Base-by-base conservation (phyloP, 345 rosid genomes). In the Carallia pectinifolia region DNA sequence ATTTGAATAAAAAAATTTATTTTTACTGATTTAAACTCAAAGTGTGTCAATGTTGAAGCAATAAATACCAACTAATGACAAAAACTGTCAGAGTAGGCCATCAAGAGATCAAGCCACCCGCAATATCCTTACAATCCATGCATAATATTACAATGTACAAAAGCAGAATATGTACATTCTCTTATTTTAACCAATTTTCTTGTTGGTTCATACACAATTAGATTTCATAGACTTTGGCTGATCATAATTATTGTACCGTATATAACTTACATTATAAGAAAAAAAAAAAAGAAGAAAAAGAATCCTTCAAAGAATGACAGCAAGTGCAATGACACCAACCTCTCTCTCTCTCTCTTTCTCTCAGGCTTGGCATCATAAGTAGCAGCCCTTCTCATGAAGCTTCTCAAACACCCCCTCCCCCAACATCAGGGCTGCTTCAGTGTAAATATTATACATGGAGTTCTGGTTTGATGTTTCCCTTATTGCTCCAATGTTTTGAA, bases 311-410 rank as follows among this genome's bases (percentile, higher is more conserved):
- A 56, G 2, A 34, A 4, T 55, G 62, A 8, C 39, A 54, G 29
- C 5, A 71, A 54, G 73, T 77, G 78, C 77, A 80, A 68, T 80
- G 34, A 33, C 68, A 65, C 70, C 62, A 70, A 23, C 5, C 31
- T n/a, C 8, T n/a, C 58, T 23, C 13, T 23, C 13, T 7, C 23
- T 55, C 27, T 19, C 13, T 23, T 16, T 23, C 23, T 23, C 23
- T 23, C 23, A 36, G 13, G 58, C 40, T 18, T 7, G 70, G 44
- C 44, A 23, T 48, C 68, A 31, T 23, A 40, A 61, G 53, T 19
- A 16, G 65, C 66, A 44, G 50, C 50, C 50, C 56, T 53, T 62
- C 10, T 34, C 6, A 48, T 29, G 15, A 38, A 15, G 36, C 36
- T 39, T n/a, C 65, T 64, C 52, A 39, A 55, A 23, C 23, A 23